A percentile compares a stretch with the other conserved stretches of the same genome.
These are phyloP conservation scores for Colletotrichum chlorophyti DNA, from an alignment of 2,329 filamentous ascomycete species.

Conservation along the genomic window DNA sequence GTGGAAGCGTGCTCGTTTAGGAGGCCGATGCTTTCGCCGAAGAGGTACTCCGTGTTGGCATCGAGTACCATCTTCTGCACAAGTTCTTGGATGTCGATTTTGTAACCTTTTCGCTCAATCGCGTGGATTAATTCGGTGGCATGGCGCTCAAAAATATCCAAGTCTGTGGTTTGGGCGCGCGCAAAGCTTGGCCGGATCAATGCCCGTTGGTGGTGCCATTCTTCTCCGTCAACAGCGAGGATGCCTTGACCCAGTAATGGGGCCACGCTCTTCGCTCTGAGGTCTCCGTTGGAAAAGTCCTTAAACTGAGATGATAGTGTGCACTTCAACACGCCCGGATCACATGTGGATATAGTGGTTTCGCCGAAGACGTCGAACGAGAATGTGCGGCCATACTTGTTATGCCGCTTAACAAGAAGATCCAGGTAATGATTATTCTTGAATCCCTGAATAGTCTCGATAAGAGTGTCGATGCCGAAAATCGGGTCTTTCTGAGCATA, in stretches of 20 bases:
- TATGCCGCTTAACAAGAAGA: neutral
- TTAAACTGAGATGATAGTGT: neutral
- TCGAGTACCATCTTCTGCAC: neutral
- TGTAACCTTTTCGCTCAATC: neutral
- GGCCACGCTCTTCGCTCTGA: neutral
- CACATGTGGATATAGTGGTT: neutral
- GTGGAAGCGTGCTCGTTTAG: neutral
- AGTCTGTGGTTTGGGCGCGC: slow-evolving; percentile 36
- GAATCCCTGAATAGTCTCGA: neutral
- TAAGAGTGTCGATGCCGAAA: neutral
- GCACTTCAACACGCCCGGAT: neutral
- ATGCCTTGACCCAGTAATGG: slow-evolving; percentile 53
- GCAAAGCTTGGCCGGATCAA: slow-evolving; percentile 41
- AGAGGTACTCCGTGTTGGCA: neutral
- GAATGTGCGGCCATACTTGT: neutral
- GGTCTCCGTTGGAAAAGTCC: neutral
- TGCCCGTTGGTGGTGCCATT: slow-evolving; percentile 51
- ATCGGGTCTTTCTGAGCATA: neutral
- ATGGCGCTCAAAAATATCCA: slow-evolving; percentile 37
- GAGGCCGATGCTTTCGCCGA: neutral
- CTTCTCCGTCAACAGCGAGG: slow-evolving; percentile 53
- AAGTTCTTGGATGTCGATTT: neutral
- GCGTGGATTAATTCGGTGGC: neutral
- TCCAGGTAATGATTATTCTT: neutral
- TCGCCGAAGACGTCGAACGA: neutral